These are phyloP conservation scores for Brettanomyces bruxellensis DNA, from an alignment of 805 yeast genomes.

Conservation along the genomic window DNA sequence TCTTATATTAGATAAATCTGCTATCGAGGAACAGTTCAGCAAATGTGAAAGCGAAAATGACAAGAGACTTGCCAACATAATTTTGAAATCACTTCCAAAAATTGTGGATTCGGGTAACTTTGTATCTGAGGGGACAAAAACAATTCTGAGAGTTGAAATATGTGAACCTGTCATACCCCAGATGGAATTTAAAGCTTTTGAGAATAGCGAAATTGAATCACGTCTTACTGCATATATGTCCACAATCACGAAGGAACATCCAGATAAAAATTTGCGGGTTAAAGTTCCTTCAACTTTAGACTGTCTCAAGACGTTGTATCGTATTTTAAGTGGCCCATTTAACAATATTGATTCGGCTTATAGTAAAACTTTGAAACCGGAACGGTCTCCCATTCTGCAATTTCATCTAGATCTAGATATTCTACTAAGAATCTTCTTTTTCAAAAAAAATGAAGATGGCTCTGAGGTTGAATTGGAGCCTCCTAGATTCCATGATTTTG, in stretches of 20 bases:
- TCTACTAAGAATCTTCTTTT: slow-evolving; percentile 38
- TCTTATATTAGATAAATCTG: slow-evolving; percentile 9
- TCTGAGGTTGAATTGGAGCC: slow-evolving; percentile 21
- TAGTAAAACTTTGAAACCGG: slow-evolving; percentile 44
- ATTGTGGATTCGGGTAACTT: slow-evolving; percentile 36
- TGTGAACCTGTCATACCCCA: slow-evolving; percentile 40
- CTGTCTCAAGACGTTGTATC: slow-evolving; percentile 53
- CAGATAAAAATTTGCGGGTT: slow-evolving; percentile 7
- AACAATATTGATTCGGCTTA: slow-evolving; percentile 33
- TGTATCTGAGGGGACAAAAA: slow-evolving; percentile 36
- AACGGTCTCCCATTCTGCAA: slow-evolving; percentile 34
- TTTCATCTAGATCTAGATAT: slow-evolving; percentile 44
- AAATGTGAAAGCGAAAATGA: slow-evolving; percentile 4
- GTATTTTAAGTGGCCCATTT: slow-evolving; percentile 62
- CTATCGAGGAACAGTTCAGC: background rate
- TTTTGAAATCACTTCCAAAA: slow-evolving; percentile 22
- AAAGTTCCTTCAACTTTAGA: slow-evolving; percentile 42
- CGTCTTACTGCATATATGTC: slow-evolving; percentile 36
- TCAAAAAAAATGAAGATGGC: slow-evolving; percentile 23
- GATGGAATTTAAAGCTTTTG: slow-evolving; percentile 39
- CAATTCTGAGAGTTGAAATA: slow-evolving; percentile 44
- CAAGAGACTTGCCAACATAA: slow-evolving; percentile 5
- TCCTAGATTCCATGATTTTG: slow-evolving; percentile 20
- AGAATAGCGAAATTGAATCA: slow-evolving; percentile 37
- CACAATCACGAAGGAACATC: slow-evolving; percentile 4